phyloP scores from a whole-genome alignment of 768 basidiomycete species.

The Tephrocybe rancida region DNA sequence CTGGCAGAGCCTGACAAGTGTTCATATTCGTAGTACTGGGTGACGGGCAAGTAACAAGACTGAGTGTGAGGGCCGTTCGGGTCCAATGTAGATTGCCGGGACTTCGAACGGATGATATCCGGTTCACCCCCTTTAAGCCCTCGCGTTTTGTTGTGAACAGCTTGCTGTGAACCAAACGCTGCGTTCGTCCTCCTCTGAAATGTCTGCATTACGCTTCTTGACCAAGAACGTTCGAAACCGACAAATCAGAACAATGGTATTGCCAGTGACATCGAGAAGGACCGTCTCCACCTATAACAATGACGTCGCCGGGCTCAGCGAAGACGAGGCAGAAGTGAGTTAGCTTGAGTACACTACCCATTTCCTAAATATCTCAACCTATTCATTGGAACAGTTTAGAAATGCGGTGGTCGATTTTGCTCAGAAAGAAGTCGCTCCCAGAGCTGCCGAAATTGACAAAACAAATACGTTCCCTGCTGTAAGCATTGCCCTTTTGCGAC shows the following conservation, averaged over 20 bases:
- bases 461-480: slow-evolving; percentile 82
- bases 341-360: not conserved
- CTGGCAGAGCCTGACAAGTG: too few species aligned
- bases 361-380: not conserved
- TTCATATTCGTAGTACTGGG: too few species aligned
- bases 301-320: slow-evolving; percentile 74
- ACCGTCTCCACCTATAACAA: slow-evolving; percentile 67
- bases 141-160: too few species aligned
- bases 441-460: slow-evolving; percentile 85
- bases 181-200: not conserved
- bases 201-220: slow-evolving; percentile 16
- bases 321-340: slow-evolving; percentile 78
- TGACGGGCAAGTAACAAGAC: too few species aligned
- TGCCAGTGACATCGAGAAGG: slow-evolving; percentile 19
- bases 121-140: too few species aligned
- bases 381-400: slow-evolving; percentile 59
- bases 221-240: not conserved
- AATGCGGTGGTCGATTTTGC: slow-evolving; percentile 81
- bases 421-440: slow-evolving; percentile 80
- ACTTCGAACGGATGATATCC: too few species aligned
- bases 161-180: not conserved
- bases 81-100: too few species aligned
- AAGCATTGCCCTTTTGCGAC: slow-evolving; percentile 20
- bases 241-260: not conserved
- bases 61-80: too few species aligned